These are phyloP conservation scores for Tolypocladium nubicola DNA, from an alignment of 2,329 filamentous ascomycete species.

Conservation along the genomic window DNA sequence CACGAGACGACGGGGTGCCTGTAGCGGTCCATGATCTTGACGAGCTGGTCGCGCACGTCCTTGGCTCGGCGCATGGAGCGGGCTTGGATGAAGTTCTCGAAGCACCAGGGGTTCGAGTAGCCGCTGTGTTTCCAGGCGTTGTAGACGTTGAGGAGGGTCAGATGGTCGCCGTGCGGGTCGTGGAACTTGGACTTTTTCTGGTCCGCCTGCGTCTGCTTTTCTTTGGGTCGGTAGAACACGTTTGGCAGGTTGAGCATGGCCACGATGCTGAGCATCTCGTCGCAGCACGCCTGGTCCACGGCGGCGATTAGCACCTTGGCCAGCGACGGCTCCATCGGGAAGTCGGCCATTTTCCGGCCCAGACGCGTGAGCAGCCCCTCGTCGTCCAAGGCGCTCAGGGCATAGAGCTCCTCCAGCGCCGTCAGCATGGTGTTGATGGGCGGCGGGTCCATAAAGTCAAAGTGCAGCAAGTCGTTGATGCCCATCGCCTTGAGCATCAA, in stretches of 20 bases:
- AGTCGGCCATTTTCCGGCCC: constrained; percentile 95
- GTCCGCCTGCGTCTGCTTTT: constrained; percentile 92
- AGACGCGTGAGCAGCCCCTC: constrained; percentile 87
- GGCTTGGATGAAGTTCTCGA: constrained; percentile 95
- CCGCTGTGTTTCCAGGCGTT: constrained; percentile 88
- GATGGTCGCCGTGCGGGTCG: constrained; percentile 85
- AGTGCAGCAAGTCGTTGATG: constrained; percentile 93
- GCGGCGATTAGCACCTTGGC: constrained; percentile 85
- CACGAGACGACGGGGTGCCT: constrained; percentile 74
- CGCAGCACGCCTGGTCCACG: constrained; percentile 79
- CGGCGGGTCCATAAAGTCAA: constrained; percentile 98
- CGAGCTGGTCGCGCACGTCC: constrained; percentile 84
- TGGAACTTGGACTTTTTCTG: constrained; percentile 98
- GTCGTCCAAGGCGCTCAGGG: constrained; percentile 82
- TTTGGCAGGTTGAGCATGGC: constrained; percentile 83
- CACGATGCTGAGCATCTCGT: constrained; percentile 90
- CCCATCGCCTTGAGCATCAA: constrained; percentile 99
- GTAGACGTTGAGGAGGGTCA: constrained; percentile 93
- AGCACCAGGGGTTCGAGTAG: constrained; percentile 84
- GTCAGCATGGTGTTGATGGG: constrained; percentile 97
- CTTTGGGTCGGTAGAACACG: constrained; percentile 91
- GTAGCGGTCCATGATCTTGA: constrained; percentile 90
- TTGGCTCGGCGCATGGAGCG: constrained; percentile 79
- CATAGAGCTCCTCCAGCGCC: constrained; percentile 89
- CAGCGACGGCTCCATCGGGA: constrained; percentile 91